Base-by-base conservation (phyloP, 2,329 filamentous ascomycete genomes). In the Microdochium nivale region DNA sequence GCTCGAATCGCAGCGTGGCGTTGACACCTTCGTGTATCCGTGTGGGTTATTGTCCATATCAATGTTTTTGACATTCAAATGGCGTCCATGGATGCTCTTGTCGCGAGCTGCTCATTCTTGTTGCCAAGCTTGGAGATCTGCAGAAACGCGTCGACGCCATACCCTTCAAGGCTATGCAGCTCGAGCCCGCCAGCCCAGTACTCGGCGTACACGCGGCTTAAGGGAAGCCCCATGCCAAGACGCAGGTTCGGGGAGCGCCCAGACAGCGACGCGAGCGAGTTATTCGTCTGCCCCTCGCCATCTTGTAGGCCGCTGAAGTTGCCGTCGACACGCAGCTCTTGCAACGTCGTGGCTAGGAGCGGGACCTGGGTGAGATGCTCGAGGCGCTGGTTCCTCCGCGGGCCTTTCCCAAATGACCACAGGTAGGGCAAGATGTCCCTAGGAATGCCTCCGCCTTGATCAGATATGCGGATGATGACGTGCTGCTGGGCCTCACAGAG, bases 61-160 rank as follows among this genome's bases (percentile, higher is more conserved):
- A 30, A 30, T 11, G 27, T 30, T 5, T 5, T 5, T 11, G 11
- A 5, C 27, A 11, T 44, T 44, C 40, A 88, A 13, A 91, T 80
- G 21, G 86, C 85, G 67, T 91, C 87, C 76, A 91, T 89, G 57
- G 79, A 83, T 25, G 87, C 87, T 61, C 87, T 75, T 25, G 83
- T 90, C 2, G 80, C 90, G 55, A 99, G 76, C 68, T 95, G 90
- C 73, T 99, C 94, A 64, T 97, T 96, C 76, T 96, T 96, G 67
- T 99, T 99, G 21, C 94, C 94, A 52, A 99, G 76, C 67, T 95
- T 95, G 4, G 90, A 95, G 54, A 99, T 96, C 65, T 97, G 91
- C 56, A 99, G 71, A 64, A 99, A 99, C 0, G 88, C 91, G 71
- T 99, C 94, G 7, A 95, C 90, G 14, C 94, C 94, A 65, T 96